Percentiles rank a stretch among this genome's conserved stretches.
Conservation (phyloP, 345 rosid genomes). For the Lenwebbia sp. region DNA sequence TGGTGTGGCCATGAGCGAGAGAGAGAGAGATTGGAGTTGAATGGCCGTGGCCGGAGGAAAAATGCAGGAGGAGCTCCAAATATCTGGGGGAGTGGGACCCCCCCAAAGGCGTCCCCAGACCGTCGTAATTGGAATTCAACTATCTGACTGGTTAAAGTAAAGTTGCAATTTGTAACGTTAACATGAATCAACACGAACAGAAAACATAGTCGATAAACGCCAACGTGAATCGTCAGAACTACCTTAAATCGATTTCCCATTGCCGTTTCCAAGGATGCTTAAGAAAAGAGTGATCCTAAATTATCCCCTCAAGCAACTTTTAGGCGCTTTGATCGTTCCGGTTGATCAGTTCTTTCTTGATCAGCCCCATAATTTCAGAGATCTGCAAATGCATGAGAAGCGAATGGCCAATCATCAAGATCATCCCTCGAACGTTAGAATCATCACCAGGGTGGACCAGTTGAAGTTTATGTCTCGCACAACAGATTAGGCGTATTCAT, state of each 20-base stretch:
- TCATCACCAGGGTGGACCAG: background rate
- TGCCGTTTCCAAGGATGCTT: background rate
- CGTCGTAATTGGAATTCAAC: background rate
- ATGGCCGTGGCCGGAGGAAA: background rate
- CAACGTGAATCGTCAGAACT: background rate
- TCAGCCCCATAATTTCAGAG: conserved; percentile 33
- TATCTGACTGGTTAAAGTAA: background rate
- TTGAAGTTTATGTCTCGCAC: background rate
- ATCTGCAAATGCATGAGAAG: conserved; percentile 23
- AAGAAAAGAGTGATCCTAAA: background rate
- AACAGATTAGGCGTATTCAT: background rate
- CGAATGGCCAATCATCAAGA: background rate
- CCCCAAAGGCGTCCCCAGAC: background rate
- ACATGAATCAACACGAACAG: background rate
- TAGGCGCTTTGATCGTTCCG: background rate
- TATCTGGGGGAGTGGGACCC: background rate
- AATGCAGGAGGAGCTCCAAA: background rate
- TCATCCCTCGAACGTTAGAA: background rate
- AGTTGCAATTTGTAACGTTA: background rate
- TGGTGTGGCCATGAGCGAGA: background rate
- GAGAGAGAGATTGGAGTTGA: background rate
- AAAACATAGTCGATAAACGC: background rate
- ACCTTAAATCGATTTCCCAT: background rate
- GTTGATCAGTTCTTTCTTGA: conserved; percentile 30
- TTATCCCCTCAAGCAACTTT: background rate